Percentiles rank a stretch among this genome's conserved stretches.
phyloP scores from a whole-genome alignment of 805 yeast genomes.

The Candida saitoana region DNA sequence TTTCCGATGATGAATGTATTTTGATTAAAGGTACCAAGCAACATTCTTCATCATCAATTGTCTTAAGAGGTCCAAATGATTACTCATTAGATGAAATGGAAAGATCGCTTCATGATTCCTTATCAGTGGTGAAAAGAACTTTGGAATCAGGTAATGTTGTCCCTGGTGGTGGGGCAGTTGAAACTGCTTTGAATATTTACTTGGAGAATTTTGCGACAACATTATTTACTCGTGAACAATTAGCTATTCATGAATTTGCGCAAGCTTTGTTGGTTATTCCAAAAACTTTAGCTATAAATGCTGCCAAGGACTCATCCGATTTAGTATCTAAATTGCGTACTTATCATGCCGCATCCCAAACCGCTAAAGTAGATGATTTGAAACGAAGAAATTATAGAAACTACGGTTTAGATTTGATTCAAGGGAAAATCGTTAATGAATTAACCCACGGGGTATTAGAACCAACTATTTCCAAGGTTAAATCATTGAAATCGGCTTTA shows the following conservation, averaged over 20 bases:
- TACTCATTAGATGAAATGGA: constrained; percentile 98
- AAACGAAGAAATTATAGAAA: constrained; percentile 84
- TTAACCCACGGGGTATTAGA: constrained; percentile 83
- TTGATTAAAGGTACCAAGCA: constrained; percentile 84
- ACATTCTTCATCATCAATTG: constrained; percentile 86
- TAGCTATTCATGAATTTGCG: constrained; percentile 98
- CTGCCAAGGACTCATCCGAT: constrained; percentile 95
- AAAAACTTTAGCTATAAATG: constrained; percentile 93
- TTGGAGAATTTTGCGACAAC: constrained; percentile 97
- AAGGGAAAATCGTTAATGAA: constrained; percentile 89
- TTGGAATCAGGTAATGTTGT: constrained; percentile 91
- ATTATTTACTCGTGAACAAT: constrained; percentile 94
- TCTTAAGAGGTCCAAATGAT: constrained; percentile 93
- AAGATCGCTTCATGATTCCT: constrained; percentile 90
- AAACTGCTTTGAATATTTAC: constrained; percentile 89
- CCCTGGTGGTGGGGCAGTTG: constrained; percentile 99
- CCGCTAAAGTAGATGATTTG: constrained; percentile 73
- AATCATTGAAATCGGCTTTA: constrained; percentile 88
- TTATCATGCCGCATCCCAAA: constrained; percentile 92
- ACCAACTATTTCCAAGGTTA: constrained; percentile 90
- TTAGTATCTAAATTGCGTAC: constrained; percentile 92
- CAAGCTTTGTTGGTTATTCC: constrained; percentile 86
- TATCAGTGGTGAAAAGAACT: constrained; percentile 92
- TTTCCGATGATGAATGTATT: constrained; percentile 96
- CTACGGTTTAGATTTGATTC: constrained; percentile 88